Evolutionary conservation across 176 grass and related monocot genomes (phyloP), one percentile per base, ranked within the genome.

Genomic region (Panicum miliaceum): DNA sequence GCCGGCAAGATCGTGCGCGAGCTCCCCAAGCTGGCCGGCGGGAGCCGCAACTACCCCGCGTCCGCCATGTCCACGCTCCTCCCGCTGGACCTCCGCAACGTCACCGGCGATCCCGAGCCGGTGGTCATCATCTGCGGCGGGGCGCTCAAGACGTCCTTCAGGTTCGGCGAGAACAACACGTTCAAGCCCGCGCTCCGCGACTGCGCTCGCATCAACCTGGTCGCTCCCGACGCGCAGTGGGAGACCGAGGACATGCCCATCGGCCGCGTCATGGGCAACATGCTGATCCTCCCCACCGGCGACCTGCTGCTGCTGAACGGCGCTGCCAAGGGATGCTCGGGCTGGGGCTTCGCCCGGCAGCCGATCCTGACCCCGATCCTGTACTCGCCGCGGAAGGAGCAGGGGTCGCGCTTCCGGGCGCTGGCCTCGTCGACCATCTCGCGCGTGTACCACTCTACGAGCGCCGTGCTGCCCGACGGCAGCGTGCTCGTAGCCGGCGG

Each of bases 91-190:
- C 85, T 95, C 70, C 84, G 92, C 62, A 89, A 77, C 26, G 20
- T 22, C 51, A 71, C 16, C 38, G 63, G 37, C 27, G 82, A 81
- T 38, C 89, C 64, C 12, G 88, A 89, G 53, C 86, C 75, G 48
- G 90, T 92, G 85, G 91, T 95, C 5, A 76, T 98, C 67, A 64
- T 98, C 73, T 98, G 96, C 79, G 96, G 93, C 62, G 96, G 93
- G 3, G 54, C 89, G 8, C 54, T 32, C 26, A 98, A 82, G 81
- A 83, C 75, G 46, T 84, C 93, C 5, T 95, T 95, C 87, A 77
- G 60, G 34, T 12, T 70, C 3, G 91, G 78, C 25, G 93, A 85
- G 71, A 88, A 85, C 62, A 83, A 76, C 81, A 80, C 63, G 73
- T 90, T 89, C 68, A 41, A 27, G 13, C 22, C 71, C 0, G 93